A percentile compares a stretch with the other conserved stretches of the same genome.
Conservation (phyloP, 2,329 filamentous ascomycete genomes). For the Trichoderma breve region DNA sequence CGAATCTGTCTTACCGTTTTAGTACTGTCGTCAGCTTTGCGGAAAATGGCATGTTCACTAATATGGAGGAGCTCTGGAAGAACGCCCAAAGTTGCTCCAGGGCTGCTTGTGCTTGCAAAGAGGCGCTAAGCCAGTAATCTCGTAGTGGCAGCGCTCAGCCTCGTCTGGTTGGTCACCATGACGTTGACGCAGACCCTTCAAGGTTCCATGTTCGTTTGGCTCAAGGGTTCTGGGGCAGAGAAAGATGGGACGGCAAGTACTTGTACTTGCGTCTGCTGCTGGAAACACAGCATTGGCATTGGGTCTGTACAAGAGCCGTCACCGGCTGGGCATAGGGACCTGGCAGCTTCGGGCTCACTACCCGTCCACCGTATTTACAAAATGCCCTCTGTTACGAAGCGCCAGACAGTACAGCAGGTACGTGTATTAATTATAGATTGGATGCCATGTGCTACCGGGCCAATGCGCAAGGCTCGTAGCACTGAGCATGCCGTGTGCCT, state of each 20-base stretch:
- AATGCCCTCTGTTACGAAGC: not conserved
- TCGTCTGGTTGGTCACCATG: slow-evolving; percentile 13
- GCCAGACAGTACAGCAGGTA: not conserved
- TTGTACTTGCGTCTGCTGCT: not conserved
- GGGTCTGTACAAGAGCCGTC: not conserved
- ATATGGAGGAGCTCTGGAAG: not conserved
- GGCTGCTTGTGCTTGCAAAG: not conserved
- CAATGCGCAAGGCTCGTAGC: not conserved
- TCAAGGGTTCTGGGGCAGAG: not conserved
- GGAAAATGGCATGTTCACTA: not conserved
- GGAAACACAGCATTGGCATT: not conserved
- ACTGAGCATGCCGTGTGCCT: not conserved
- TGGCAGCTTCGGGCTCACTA: not conserved
- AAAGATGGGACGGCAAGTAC: not conserved
- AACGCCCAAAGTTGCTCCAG: not conserved
- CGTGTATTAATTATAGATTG: not conserved
- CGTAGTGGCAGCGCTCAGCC: not conserved
- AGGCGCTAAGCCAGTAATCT: not conserved
- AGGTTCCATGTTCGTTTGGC: not conserved
- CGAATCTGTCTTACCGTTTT: not conserved
- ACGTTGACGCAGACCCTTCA: slow-evolving; percentile 1
- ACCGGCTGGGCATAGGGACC: not conserved
- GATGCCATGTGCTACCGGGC: not conserved
- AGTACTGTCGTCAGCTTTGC: not conserved
- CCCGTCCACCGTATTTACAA: not conserved